Evolutionary conservation across 2,329 filamentous ascomycete genomes (phyloP), one percentile per base, ranked within the genome.

Genomic region (Aspergillus costaricaensis): DNA sequence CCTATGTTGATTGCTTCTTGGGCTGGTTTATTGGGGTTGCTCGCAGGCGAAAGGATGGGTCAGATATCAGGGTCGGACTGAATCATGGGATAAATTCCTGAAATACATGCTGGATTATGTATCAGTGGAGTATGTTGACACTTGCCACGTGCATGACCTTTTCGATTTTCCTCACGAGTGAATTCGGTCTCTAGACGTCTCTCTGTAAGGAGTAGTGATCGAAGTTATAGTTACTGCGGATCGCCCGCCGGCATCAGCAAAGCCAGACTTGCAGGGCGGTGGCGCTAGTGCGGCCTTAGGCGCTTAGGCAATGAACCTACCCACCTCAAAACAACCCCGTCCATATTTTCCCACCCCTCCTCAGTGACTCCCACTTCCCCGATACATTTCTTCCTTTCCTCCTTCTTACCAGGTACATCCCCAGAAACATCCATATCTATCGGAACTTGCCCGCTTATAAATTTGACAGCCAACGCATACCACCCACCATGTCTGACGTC

Each of bases 401-500:
- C 14, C 54, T 48, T 58, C 47, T 57, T 57, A 27, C 43, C 51
- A 63, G 62, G 62, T 63, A 61, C 25, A 52, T 51, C 23, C 17
- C 49, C 38, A 17, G 14, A 52, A 41, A 59, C 57, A 27, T 8
- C 44, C 32, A 36, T 55, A 30, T 39, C 32, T 43, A 14, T 38
- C 21, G 36, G 48, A 36, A 27, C 9, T 39, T 25, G 9, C 44
- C 25, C 55, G 19, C 39, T 62, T 43, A 62, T 48, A 51, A 17
- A 51, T 54, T 41, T 27, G 41, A 52, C 25, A 52, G 60, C 65
- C 56, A 68, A 43, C 36, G 27, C 21, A 39, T 25, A 14, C 55
- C 62, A 50, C 54, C 60, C 70, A 73, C 62, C 65, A 79, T 79
- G 77, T 77, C 77, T 75, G 77, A 77, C 73, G 70, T 71, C 63